Base-by-base conservation (phyloP, 2,329 filamentous ascomycete genomes). In the Diplodia mutila region DNA sequence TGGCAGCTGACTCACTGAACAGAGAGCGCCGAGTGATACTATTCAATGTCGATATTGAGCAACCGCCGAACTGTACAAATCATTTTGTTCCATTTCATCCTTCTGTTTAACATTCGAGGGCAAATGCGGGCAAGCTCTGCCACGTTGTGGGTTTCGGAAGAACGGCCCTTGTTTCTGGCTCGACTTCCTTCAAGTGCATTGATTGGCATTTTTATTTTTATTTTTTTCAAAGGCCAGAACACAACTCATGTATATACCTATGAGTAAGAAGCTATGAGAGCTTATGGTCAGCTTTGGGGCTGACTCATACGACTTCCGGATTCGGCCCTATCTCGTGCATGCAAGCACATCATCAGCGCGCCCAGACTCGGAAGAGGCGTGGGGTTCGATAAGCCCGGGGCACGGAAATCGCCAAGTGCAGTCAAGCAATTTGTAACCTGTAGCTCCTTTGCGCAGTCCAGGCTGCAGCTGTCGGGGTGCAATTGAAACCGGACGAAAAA, bases 401-500 rank as follows among this genome's bases (percentile, higher is more conserved):
- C 25, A 29, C 21, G 8, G 53, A 5, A 32, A 9, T 21, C 23
- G 53, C 57, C 57, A 48, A 49, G 57, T 48, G 14, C 25, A 34
- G 42, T 49, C 27, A 49, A 61, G 57, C 27, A 21, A 48, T 61
- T 49, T 34, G 39, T 14, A 48, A 48, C 14, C 2, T n/a, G 4
- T 46, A 18, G 21, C 21, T 25, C 21, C 11, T 32, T 42, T n/a
- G 39, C 8, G 57, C 57, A 49, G 39, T 18, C 16, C 48, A 12
- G 37, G 39, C 25, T 23, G 32, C 39, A 48, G 14, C 21, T 12
- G 32, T 4, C 37, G 7, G 55, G 32, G 25, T 25, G 27, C 11
- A 18, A 5, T 37, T 51, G 59, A 63, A 51, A 51, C 59, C 51
- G 39, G 39, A 63, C 59, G 59, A 63, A 63, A 63, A 63, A 34